Evolutionary conservation across 352 stramenopile species (phyloP).

Genomic region (Aphanomyces stellatus): DNA sequence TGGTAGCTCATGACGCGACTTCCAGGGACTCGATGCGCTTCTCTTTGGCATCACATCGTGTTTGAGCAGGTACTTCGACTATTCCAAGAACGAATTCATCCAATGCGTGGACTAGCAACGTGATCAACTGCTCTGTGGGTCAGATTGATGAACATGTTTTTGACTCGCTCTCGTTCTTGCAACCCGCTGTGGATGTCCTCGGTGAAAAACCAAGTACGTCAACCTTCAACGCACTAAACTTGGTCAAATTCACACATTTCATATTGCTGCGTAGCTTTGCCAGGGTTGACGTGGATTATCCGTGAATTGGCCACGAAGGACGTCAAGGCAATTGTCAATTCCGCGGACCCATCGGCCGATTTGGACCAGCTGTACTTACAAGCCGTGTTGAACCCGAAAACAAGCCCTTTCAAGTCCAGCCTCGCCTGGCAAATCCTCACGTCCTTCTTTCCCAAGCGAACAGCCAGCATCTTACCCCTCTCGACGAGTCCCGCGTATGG

Average conservation of each 20-base stretch:
- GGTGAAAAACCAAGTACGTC: background rate
- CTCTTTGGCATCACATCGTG: constrained; percentile 5
- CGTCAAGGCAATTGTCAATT: constrained; percentile 5
- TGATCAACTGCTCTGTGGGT: constrained; percentile 5
- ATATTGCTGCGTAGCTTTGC: background rate
- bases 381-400: constrained; percentile 6
- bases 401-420: constrained; percentile 1
- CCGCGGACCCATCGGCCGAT: background rate
- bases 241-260: background rate
- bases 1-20: background rate
- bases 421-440: constrained; percentile 20
- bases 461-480: background rate
- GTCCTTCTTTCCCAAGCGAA: constrained; percentile 16
- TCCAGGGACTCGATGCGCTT: constrained; percentile 7
- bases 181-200: constrained; percentile 10
- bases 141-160: constrained; percentile 8
- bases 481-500: constrained; percentile 12
- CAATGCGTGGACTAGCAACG: constrained; percentile 5
- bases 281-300: constrained; percentile 8
- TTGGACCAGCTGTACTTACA: constrained; percentile 16
- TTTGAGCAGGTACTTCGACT: constrained; percentile 6
- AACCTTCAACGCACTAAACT: background rate
- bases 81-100: background rate
- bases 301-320: constrained; percentile 15
- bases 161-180: background rate